Evolutionary conservation across 169 alveolate species (phyloP), one percentile per base, ranked within the genome.

Genomic region (Cryptosporidium meleagridis): DNA sequence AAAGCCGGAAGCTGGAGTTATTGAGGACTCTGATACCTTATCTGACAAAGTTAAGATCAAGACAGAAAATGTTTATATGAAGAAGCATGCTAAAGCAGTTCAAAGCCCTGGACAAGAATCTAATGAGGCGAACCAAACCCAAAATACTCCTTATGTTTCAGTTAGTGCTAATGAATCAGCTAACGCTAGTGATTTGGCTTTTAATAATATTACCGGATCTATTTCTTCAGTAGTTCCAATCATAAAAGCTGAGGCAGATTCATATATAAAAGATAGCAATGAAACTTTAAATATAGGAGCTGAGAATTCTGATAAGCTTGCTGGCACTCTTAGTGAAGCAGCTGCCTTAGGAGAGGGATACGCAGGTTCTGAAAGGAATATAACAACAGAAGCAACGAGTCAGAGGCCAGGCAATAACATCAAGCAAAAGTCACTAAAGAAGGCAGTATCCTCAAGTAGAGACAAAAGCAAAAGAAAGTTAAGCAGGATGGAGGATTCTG

Each of bases 351-450:
- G 26, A 59, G 37, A 59, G 37, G 67, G 5, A 23, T 21, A 21
- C 14, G 12, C 5, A 3, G 18, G 29, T 37, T 55, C 37, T 3
- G 16, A 3, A 55, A 21, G n/a, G 37, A 55, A 55, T 21, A 9
- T 12, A 0, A 55, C 67, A n/a, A n/a, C 16, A 26, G 18, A 53
- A 8, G 14, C 62, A 53, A 18, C 14, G 3, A n/a, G 0, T 0
- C 67, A 4, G 23, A 39, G 12, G 21, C 12, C 55, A 14, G 14
- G 21, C 7, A 48, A 7, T 65, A 31, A 18, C 6, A n/a, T 1
- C 5, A 65, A 37, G 16, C 72, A 16, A 26, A 65, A 65, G 5
- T 65, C 72, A n/a, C 72, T 65, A 7, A 65, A 65, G 26, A 65
- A 65, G 29, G 72, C 72, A n/a, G 4, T 16, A 0, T 65, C 72